Evolutionary conservation across 768 basidiomycete species (phyloP).

Genomic region (Lactifluus rugatus): DNA sequence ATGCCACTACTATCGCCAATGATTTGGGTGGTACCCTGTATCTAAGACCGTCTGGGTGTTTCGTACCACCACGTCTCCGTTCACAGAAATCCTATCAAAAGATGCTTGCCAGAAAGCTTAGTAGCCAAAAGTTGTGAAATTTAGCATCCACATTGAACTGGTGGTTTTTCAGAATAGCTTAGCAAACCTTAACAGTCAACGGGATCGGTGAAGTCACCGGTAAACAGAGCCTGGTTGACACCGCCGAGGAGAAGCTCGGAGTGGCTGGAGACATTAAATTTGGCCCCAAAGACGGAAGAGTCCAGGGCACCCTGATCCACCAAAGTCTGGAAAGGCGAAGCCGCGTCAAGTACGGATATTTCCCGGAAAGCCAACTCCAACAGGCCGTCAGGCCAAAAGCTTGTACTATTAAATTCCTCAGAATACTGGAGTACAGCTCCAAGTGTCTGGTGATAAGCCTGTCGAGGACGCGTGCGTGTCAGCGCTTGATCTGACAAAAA

Average conservation of each 20-base stretch:
- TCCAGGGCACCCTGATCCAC: conserved; percentile 27
- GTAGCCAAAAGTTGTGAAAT: neutral
- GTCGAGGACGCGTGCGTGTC: neutral
- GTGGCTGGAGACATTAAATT: conserved; percentile 30
- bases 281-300: conserved; percentile 38
- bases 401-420: conserved; percentile 21
- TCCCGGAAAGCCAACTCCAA: conserved; percentile 32
- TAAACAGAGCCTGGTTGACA: neutral
- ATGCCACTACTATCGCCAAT: too few relatives aligned
- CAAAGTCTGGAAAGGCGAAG: conserved; percentile 33
- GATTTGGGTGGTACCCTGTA: too few relatives aligned
- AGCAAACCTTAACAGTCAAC: neutral
- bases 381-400: conserved; percentile 34
- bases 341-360: conserved; percentile 21
- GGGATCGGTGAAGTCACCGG: neutral
- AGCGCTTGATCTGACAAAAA: neutral
- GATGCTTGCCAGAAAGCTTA: conserved; percentile 21
- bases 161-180: too few relatives aligned
- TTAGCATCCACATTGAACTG: neutral
- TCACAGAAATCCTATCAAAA: neutral
- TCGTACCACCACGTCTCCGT: neutral
- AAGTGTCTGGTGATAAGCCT: conserved; percentile 31
- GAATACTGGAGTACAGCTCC: conserved; percentile 37
- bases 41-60: too few relatives aligned
- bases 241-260: conserved; percentile 12